Evolutionary conservation across 2,329 filamentous ascomycete species (phyloP), one percentile per base, ranked within the genome.

Genomic region (Cercospora sp.): DNA sequence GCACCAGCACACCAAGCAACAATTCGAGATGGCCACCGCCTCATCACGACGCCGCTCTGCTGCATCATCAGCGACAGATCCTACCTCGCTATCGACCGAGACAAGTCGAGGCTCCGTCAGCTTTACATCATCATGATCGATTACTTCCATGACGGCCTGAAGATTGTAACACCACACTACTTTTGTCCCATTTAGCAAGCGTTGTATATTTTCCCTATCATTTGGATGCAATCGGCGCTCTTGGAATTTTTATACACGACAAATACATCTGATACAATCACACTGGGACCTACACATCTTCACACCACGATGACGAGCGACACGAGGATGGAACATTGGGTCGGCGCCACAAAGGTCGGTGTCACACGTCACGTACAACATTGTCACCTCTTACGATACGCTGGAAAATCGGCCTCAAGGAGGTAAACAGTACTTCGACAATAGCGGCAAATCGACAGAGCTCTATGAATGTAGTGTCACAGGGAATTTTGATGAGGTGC

Each of bases 1-100:
- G 82, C 82, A 84, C 69, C 79, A 83, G 70, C 82, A 85, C 77
- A 85, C 83, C 70, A 83, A 82, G 75, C 79, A 79, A 61, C 82
- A 85, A 72, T 81, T 84, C 57, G 80, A 78, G 61, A 80, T 78
- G 57, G 82, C 82, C 0, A 81, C 81, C 58, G 78, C 78, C 68
- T 84, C 82, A 8, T 81, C 81, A 3, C 79, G 81, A 34, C 77
- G 82, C 74, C 79, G 82, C 13, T 79, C 77, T 1, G 73, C 74
- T 4, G 74, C 67, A 51, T 63, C 66, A n/a, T 66, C 71, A 10
- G 5, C 55, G 2, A 66, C 67, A 43, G 65, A 68, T 7, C 66
- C 73, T n/a, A 57, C 72, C 1, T 66, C 71, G 2, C 61, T 79
- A 0, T 67, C 68, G 1, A 67, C 73, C 2, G 74, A 77, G 43